A percentile compares a stretch with the other conserved stretches of the same genome.
Conservation (phyloP, 345 rosid genomes). For the Luvunga scandens region DNA sequence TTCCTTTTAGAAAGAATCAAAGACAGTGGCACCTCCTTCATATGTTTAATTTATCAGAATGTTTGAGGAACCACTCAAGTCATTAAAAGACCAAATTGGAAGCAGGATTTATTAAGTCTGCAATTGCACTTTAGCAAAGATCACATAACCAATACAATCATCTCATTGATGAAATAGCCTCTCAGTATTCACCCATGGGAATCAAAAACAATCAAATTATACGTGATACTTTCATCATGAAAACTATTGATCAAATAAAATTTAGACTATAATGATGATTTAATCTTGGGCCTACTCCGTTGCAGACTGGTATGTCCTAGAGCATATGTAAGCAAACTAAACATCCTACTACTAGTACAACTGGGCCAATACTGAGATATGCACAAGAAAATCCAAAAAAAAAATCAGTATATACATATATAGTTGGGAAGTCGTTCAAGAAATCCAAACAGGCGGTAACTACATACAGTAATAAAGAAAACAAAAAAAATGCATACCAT, state of each 20-base stretch:
- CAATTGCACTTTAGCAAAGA: not conserved
- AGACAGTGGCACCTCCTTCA: not conserved
- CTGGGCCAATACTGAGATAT: not conserved
- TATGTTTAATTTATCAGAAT: not conserved
- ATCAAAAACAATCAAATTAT: not conserved
- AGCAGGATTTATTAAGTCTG: not conserved
- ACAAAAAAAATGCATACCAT: conserved; percentile 46
- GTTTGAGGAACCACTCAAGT: not conserved
- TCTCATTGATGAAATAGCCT: not conserved
- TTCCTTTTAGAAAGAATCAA: not conserved
- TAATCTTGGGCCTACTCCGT: not conserved
- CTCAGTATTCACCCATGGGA: not conserved
- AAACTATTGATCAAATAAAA: not conserved
- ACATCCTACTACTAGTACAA: not conserved
- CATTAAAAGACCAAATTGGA: not conserved
- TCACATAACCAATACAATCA: not conserved
- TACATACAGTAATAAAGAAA: not conserved
- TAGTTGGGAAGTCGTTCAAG: not conserved
- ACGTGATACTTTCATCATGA: not conserved
- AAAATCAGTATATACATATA: not conserved
- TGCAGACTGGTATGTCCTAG: not conserved
- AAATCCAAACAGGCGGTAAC: not conserved
- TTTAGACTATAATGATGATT: not conserved
- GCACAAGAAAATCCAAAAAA: not conserved
- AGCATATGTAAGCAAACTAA: not conserved